These are phyloP conservation scores for Mallotus japonicus DNA, from an alignment of 441 rosid genomes.

Conservation along the genomic window DNA sequence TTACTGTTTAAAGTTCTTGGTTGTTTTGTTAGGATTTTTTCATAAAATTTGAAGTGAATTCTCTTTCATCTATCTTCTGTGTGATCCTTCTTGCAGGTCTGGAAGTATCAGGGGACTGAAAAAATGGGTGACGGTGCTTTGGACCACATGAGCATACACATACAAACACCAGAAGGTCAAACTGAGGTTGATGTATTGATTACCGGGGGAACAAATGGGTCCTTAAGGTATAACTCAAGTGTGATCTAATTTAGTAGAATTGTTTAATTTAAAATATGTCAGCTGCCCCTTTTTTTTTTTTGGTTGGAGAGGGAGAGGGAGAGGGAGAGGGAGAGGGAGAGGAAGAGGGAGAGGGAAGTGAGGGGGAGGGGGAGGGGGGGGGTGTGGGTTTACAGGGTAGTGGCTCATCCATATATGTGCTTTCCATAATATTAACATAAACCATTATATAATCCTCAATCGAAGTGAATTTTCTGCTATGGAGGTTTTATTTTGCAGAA, in stretches of 20 bases:
- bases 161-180: conserved; percentile 58
- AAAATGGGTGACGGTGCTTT: conserved; percentile 50
- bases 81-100: conserved; percentile 34
- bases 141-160: conserved; percentile 38
- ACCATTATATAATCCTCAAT: no score
- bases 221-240: conserved; percentile 49
- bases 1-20: background rate
- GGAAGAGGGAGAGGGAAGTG: no score
- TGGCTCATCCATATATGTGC: no score
- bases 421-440: no score
- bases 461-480: no score
- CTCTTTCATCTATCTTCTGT: background rate
- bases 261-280: background rate
- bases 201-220: conserved; percentile 53
- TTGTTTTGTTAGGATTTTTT: background rate
- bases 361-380: no score
- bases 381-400: no score
- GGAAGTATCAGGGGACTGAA: conserved; percentile 41
- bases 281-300: background rate
- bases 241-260: conserved; percentile 4
- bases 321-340: no score
- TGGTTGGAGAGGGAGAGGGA: no score
- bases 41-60: background rate
- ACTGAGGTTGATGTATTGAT: conserved; percentile 42
- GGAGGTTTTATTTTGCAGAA: no score